These are phyloP conservation scores for Rhypophila decipiens DNA, from an alignment of 495 filamentous ascomycete species.

Conservation along the genomic window DNA sequence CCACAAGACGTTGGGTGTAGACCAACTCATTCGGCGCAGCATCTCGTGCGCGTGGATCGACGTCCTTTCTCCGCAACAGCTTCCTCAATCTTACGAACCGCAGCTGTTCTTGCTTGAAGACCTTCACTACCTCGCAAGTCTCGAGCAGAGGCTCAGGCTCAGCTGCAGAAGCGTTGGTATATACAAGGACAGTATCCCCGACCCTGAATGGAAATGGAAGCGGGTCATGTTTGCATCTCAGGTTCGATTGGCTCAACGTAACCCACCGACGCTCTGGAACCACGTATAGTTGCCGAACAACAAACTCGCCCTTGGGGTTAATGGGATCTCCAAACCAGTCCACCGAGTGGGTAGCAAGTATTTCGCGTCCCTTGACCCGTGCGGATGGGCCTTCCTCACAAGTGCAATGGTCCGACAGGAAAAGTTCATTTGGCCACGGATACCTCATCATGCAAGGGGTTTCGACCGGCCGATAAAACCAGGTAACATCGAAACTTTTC, in stretches of 20 bases:
- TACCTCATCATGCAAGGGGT: slow-evolving; percentile 58
- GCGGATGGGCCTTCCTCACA: slow-evolving; percentile 40
- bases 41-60: slow-evolving; percentile 25
- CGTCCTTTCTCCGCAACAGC: slow-evolving; percentile 37
- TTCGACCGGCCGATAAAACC: slow-evolving; percentile 64
- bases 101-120: slow-evolving; percentile 27
- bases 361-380: slow-evolving; percentile 42
- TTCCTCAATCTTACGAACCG: slow-evolving; percentile 35
- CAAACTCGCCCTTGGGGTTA: slow-evolving; percentile 41
- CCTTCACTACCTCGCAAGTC: slow-evolving; percentile 45
- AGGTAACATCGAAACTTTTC: slow-evolving; percentile 53
- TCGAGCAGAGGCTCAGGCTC: slow-evolving; percentile 32
- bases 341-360: slow-evolving; percentile 48
- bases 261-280: slow-evolving; percentile 43
- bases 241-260: slow-evolving; percentile 43
- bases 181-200: slow-evolving; percentile 53
- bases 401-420: slow-evolving; percentile 70
- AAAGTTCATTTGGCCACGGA: slow-evolving; percentile 63
- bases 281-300: slow-evolving; percentile 62
- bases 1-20: slow-evolving; percentile 43
- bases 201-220: slow-evolving; percentile 22
- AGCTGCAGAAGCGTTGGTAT: slow-evolving; percentile 6
- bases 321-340: slow-evolving; percentile 47
- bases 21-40: slow-evolving; percentile 61
- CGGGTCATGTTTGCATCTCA: slow-evolving; percentile 28